Evolutionary conservation across 306 rosid species (phyloP).

Genomic region (Arachis stenosperma): DNA sequence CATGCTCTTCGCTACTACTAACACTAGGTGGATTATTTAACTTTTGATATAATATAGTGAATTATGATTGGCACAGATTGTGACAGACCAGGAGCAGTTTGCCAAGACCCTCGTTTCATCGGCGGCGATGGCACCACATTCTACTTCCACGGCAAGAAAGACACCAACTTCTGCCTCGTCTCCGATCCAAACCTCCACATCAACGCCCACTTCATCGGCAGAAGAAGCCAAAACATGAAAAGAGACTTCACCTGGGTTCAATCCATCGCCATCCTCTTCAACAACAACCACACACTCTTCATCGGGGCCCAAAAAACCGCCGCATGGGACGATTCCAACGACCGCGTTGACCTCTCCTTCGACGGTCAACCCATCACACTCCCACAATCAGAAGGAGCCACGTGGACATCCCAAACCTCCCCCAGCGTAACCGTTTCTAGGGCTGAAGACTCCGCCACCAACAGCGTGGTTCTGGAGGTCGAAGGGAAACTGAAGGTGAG

Average conservation of each 20-base stretch:
- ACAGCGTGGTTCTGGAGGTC: constrained; percentile 51
- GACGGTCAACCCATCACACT: constrained; percentile 46
- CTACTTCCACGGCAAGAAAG: constrained; percentile 78
- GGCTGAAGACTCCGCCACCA: constrained; percentile 24
- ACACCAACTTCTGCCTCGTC: constrained; percentile 60
- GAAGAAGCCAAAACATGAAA: constrained; percentile 51
- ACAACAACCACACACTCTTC: constrained; percentile 50
- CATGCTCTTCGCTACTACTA: too few species aligned
- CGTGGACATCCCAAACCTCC: constrained; percentile 37
- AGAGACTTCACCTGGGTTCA: constrained; percentile 84
- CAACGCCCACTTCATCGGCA: constrained; percentile 71
- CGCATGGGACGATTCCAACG: constrained; percentile 51
- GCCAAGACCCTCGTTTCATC: constrained; percentile 65
- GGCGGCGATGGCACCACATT: constrained; percentile 72
- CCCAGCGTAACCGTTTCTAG: constrained; percentile 37
- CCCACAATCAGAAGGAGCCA: constrained; percentile 42
- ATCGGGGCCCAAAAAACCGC: constrained; percentile 57
- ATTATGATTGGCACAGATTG: constrained; percentile 19
- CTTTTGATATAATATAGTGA: not conserved
- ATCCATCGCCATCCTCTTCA: constrained; percentile 63
- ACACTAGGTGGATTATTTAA: too few species aligned
- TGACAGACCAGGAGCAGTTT: constrained; percentile 53
- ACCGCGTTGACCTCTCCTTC: constrained; percentile 52
- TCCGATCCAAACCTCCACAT: constrained; percentile 71
- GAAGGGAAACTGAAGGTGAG: constrained; percentile 52